These are phyloP conservation scores for Cinchona pubescens DNA, from an alignment of 257 asterid species.

Conservation along the genomic window DNA sequence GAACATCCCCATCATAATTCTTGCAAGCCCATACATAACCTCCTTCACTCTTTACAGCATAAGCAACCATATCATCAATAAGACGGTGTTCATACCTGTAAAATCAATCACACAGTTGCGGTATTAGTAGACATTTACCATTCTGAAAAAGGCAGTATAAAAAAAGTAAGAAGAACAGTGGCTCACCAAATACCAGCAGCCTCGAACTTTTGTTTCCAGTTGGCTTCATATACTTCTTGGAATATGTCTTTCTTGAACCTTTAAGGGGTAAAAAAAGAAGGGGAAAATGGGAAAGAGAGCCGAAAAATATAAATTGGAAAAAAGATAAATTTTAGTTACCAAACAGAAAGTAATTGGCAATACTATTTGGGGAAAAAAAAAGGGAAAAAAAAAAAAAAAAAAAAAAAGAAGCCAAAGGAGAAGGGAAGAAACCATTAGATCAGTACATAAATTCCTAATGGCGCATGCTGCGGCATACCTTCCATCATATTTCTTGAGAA, in stretches of 20 bases:
- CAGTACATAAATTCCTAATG: not conserved
- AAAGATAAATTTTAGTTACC: not conserved
- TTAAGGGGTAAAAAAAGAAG: constrained; percentile 14
- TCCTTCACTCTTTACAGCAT: constrained; percentile 98
- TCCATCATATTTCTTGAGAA: constrained; percentile 96
- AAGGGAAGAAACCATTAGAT: not conserved
- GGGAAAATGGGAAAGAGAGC: not conserved
- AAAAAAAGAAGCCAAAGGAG: not conserved
- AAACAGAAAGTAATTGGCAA: not conserved
- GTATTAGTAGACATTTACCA: not conserved
- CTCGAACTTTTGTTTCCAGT: constrained; percentile 83
- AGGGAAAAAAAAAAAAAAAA: not conserved
- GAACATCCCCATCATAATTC: constrained; percentile 99
- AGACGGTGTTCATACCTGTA: constrained; percentile 97
- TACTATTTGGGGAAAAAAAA: not conserved
- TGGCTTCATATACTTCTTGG: constrained; percentile 85
- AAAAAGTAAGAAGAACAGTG: constrained; percentile 1
- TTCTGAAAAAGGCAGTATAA: constrained; percentile 5
- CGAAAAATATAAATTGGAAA: not conserved
- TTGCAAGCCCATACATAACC: constrained; percentile 99
- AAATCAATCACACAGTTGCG: constrained; percentile 7
- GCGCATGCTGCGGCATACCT: constrained; percentile 41
- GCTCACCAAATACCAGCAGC: constrained; percentile 88
- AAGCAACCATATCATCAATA: constrained; percentile 99
- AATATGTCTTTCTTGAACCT: constrained; percentile 99